A percentile compares a stretch with the other conserved stretches of the same genome.
These are phyloP conservation scores for Phycomyces nitens DNA, from an alignment of 192 early-diverging fungal genomes.

Conservation along the genomic window DNA sequence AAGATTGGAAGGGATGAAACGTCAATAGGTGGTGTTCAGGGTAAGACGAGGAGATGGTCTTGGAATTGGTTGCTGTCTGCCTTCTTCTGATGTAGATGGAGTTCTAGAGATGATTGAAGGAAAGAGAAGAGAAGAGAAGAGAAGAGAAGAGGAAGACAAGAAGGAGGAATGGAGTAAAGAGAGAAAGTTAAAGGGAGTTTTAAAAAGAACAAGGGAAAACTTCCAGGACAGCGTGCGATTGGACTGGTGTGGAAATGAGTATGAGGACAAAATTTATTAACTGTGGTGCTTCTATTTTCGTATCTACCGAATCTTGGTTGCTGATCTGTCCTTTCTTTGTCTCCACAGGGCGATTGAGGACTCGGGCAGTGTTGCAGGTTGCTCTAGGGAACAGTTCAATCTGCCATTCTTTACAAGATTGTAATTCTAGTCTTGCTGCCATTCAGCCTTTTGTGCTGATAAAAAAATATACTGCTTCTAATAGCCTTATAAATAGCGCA, in stretches of 20 bases:
- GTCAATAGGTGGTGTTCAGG: constrained; percentile 1
- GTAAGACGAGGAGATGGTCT: background rate
- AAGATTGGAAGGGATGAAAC: constrained; percentile 15
- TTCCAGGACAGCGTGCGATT: background rate
- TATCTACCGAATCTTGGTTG: background rate
- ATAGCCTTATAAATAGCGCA: no score
- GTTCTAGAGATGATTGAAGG: background rate
- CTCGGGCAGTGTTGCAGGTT: no score
- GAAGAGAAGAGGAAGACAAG: constrained; percentile 3
- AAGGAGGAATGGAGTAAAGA: background rate
- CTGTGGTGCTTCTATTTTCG: background rate
- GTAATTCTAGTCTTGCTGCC: no score
- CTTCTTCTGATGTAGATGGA: background rate
- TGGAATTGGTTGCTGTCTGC: background rate
- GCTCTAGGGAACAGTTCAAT: no score
- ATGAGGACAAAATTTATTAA: constrained; percentile 11
- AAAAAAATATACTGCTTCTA: no score
- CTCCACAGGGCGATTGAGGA: no score
- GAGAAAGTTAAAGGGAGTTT: background rate
- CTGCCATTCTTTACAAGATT: no score
- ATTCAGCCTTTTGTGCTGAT: no score
- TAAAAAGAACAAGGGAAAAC: constrained; percentile 8
- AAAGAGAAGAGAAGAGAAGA: constrained; percentile 12
- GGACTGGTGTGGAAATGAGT: background rate
- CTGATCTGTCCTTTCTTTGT: background rate